phyloP scores from a whole-genome alignment of 805 yeast species.

The Sungouiella thailandica region DNA sequence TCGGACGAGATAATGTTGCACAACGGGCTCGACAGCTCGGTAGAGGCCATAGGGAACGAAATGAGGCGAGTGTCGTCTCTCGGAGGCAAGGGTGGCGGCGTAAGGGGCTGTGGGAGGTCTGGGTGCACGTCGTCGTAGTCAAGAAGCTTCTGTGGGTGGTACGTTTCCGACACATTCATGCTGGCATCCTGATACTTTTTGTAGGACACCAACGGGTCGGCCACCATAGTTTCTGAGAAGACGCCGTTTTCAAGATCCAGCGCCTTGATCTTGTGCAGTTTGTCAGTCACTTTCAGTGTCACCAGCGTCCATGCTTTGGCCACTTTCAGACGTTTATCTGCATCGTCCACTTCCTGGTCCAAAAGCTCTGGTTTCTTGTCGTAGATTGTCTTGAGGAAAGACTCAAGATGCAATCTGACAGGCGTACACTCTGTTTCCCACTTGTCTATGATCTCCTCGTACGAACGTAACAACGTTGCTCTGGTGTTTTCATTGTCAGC shows the following conservation, averaged over 20 bases:
- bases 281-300: slow-evolving; percentile 15
- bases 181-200: slow-evolving; percentile 21
- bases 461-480: slow-evolving; percentile 9
- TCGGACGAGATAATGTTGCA: neutral
- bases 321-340: slow-evolving; percentile 20
- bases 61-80: slow-evolving; percentile 10
- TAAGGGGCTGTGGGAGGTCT: neutral
- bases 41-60: neutral
- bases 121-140: slow-evolving; percentile 9
- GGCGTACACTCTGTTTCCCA: slow-evolving; percentile 38
- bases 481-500: too few species aligned
- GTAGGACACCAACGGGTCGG: slow-evolving; percentile 30
- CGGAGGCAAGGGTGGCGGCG: slow-evolving; percentile 32
- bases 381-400: slow-evolving; percentile 23
- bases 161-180: slow-evolving; percentile 22
- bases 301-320: slow-evolving; percentile 27
- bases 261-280: slow-evolving; percentile 21
- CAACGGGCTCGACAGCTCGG: neutral
- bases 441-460: slow-evolving; percentile 29
- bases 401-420: slow-evolving; percentile 34
- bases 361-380: slow-evolving; percentile 34
- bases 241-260: slow-evolving; percentile 27
- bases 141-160: slow-evolving; percentile 22
- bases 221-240: slow-evolving; percentile 24
- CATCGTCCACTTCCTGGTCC: slow-evolving; percentile 30